Evolutionary conservation across 306 rosid species (phyloP).

Genomic region (Sicyos baderoa): DNA sequence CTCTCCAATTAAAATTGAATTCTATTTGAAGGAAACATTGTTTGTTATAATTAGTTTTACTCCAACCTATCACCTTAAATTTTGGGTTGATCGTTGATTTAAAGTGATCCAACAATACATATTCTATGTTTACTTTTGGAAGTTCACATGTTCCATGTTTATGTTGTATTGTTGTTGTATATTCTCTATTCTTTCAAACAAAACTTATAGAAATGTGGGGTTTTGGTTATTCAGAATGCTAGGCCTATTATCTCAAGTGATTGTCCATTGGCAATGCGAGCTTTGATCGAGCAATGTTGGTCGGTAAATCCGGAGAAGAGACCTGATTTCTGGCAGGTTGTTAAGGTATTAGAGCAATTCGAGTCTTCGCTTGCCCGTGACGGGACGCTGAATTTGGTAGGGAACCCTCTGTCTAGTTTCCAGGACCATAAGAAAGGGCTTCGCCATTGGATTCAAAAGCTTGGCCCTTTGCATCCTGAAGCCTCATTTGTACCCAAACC

Average conservation of each 20-base stretch:
- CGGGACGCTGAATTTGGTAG: constrained; percentile 50
- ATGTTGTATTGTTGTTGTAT: background rate
- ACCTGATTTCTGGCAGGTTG: constrained; percentile 87
- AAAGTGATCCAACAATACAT: background rate
- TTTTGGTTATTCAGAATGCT: constrained; percentile 38
- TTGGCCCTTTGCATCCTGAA: constrained; percentile 53
- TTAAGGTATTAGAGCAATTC: constrained; percentile 71
- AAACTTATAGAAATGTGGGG: background rate
- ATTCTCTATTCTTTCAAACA: background rate
- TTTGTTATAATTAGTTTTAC: no score
- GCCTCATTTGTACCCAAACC: constrained; percentile 59
- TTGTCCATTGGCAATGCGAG: constrained; percentile 70
- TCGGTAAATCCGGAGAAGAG: constrained; percentile 69
- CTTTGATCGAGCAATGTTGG: constrained; percentile 92
- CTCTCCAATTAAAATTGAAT: no score
- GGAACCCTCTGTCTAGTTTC: constrained; percentile 23
- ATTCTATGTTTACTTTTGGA: background rate
- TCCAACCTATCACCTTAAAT: no score
- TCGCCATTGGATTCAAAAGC: constrained; percentile 84
- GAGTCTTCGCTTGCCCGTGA: constrained; percentile 57
- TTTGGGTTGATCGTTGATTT: no score
- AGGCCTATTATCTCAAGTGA: constrained; percentile 56
- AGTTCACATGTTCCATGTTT: constrained; percentile 20
- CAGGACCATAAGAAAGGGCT: constrained; percentile 86
- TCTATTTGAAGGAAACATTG: no score